These are phyloP conservation scores for Termitomyces sp. DNA, from an alignment of 768 basidiomycete genomes.

Conservation along the genomic window DNA sequence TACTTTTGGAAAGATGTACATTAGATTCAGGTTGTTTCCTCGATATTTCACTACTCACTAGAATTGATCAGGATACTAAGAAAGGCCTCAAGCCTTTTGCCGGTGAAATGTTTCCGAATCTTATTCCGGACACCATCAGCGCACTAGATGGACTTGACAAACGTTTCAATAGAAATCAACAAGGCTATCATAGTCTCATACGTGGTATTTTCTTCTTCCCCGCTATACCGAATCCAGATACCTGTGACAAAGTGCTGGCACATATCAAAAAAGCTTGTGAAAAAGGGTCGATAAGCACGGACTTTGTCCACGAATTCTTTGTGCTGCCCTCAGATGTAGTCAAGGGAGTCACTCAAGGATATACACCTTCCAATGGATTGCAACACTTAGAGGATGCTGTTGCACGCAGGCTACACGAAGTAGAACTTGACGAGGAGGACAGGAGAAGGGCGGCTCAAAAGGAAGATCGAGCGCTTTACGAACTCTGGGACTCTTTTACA, in stretches of 20 bases:
- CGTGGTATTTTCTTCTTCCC: background rate
- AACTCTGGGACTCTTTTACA: background rate
- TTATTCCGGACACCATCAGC: background rate
- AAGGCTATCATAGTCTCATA: background rate
- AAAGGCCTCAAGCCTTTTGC: background rate
- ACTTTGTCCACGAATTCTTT: background rate
- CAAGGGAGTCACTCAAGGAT: background rate
- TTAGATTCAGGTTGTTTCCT: background rate
- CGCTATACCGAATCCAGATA: background rate
- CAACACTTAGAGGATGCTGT: background rate
- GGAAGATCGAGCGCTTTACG: background rate
- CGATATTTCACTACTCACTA: background rate
- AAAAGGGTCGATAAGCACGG: background rate
- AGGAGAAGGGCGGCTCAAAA: background rate
- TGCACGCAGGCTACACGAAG: background rate
- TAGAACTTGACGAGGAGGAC: background rate
- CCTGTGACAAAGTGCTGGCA: background rate
- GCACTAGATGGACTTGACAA: background rate
- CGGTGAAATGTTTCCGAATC: background rate
- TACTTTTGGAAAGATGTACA: background rate
- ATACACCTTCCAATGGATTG: background rate
- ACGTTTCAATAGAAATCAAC: background rate
- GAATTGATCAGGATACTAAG: background rate
- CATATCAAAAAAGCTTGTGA: background rate
- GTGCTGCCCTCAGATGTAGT: background rate